Evolutionary conservation across 2,329 filamentous ascomycete genomes (phyloP), one percentile per base, ranked within the genome.

Genomic region (Aspergillus sclerotialis): DNA sequence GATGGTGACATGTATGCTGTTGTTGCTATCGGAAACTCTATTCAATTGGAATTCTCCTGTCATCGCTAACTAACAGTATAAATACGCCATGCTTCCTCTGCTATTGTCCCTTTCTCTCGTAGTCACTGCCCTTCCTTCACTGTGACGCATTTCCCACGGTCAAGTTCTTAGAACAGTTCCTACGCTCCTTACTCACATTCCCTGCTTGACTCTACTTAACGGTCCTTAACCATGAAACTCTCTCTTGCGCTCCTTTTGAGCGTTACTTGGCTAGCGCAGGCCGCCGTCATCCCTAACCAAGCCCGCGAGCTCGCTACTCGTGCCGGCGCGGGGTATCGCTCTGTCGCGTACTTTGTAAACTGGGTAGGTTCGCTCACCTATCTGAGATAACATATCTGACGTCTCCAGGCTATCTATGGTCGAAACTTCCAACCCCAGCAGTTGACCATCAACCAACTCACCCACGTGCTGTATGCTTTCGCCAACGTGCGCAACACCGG

Each of bases 381-480:
- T 18, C 5, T 15, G 10, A 16, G 12, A n/a, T n/a, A n/a, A n/a
- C n/a, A n/a, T n/a, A n/a, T n/a, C n/a, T n/a, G n/a, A n/a, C n/a
- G n/a, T n/a, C n/a, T 18, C 8, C 23, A 71, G 86, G 85, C 84
- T 44, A 90, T 94, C 48, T 95, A 95, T 60, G 86, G 70, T 25
- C 79, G 89, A 36, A 82, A 90, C 50, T 83, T 92, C 56, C 75
- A 80, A n/a, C 88, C 89, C 0, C 83, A 93, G 54, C 79, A 94
- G 55, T 73, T 96, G 5, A 84, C 85, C 0, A 78, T 73, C 3
- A 76, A 88, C 35, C 82, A 85, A 36, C 75, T 95, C 27, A 96
- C 89, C 0, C 90, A 96, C 54, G 65, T 96, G 4, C 76, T 95
- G 11, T 95, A 95, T 51, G 74, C 89, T 11, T 96, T 96, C 63